Base-by-base conservation (phyloP, 2,329 filamentous ascomycete species). In the Cladosporium sp. region DNA sequence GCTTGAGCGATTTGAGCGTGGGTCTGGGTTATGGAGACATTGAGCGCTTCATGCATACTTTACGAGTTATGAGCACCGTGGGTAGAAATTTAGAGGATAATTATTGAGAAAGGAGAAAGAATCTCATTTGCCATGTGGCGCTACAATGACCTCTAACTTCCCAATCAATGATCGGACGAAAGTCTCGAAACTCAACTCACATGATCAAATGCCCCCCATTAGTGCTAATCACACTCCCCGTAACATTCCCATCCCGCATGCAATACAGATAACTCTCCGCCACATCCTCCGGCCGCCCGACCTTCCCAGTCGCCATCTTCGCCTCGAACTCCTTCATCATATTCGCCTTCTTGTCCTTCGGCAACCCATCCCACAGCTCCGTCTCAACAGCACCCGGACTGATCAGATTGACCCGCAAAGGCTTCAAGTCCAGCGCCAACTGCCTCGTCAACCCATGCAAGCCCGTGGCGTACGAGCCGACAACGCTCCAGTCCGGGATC, bases 321-420 rank as follows among this genome's bases (percentile, higher is more conserved):
- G 67, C 68, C 65, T 53, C 69, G 53, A 72, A 67, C 40, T 61
- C 57, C 70, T 72, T 65, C 53, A 76, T 74, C 50, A 72, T 64
- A 2, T 55, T 62, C 63, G 69, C 62, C 66, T 72, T 74, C 49
- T 72, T 64, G 37, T 74, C 75, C 64, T 73, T 71, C 0, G 53
- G 61, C 52, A 76, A 67, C 56, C 72, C 71, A 29, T 65, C 65
- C 80, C 80, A 83, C 6, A 82, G 66, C 68, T 78, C 77, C 16
- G 81, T 83, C 46, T 80, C 75, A 33, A 82, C 80, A 0, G 80
- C 78, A 0, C 88, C 89, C 0, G 87, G 86, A 62, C 77, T 79
- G 1, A 91, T 85, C 0, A 83, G 72, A 72, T 91, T 91, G 29
- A 90, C 87, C 1, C 89, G 78, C 10, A 90, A 76, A 0, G 89